Evolutionary conservation across 2,329 filamentous ascomycete genomes (phyloP), one percentile per base, ranked within the genome.

Genomic region (Daldinia sp.): DNA sequence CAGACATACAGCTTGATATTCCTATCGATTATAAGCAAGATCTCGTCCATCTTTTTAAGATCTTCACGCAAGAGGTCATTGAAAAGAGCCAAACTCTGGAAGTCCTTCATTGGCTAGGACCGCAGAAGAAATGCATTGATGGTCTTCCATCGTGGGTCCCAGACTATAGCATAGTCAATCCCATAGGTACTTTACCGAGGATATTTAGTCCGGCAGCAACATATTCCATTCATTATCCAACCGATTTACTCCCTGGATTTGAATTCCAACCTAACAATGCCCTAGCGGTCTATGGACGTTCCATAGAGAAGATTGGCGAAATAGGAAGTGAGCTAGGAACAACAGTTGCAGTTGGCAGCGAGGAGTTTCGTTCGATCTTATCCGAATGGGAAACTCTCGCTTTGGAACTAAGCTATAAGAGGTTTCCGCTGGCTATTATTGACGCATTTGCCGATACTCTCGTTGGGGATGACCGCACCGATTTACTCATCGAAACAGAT

Each of bases 141-240:
- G 65, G 41, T 2, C 65, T 68, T 41, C 68, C 68, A 9, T 70
- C 68, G 12, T 70, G 68, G 68, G 61, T 70, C n/a, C 68, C 68
- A 2, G 65, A 70, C 37, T 70, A 63, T 30, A 68, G 33, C 28
- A 44, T 51, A 10, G 42, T 67, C n/a, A 57, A 68, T 23, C 65
- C 62, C 10, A n/a, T 56, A 41, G 65, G 68, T 9, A 60, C 65
- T 33, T 44, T 70, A 5, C 68, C 68, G 3, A 56, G 65, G 9
- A 39, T 68, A 56, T 60, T 63, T 18, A 55, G 44, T 0, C 15
- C 23, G 12, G 48, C 60, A 6, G 59, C 61, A n/a, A 57, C 9
- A n/a, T 70, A 68, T 42, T 70, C 68, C 20, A 18, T 70, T 3
- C 59, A 70, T 15, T 70, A 70, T 42, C 68, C 68, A 26, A 42